Conservation (phyloP, 2,329 filamentous ascomycete species). For the Elsinoe ampelina region DNA sequence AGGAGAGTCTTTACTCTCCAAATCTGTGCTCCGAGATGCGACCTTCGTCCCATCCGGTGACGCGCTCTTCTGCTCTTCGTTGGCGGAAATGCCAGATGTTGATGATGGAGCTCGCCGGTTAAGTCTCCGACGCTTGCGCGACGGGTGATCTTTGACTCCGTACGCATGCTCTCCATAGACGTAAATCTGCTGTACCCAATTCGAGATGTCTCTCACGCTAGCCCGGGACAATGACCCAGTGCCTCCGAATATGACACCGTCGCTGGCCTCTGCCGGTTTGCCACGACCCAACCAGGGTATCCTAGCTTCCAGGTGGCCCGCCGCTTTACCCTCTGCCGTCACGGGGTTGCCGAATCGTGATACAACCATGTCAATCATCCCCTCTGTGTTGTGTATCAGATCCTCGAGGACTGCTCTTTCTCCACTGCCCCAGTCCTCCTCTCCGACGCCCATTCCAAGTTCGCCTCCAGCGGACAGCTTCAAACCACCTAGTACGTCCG, state of each 20-base stretch:
- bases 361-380: conserved; percentile 78
- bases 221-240: conserved; percentile 61
- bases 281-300: conserved; percentile 66
- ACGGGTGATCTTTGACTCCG: conserved; percentile 71
- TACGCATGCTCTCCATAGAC: conserved; percentile 76
- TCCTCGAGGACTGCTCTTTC: conserved; percentile 89
- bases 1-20: neutral
- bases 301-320: conserved; percentile 18
- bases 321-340: conserved; percentile 18
- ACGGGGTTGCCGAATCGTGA: conserved; percentile 66
- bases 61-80: neutral
- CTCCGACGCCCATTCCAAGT: conserved; percentile 85
- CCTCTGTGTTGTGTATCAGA: conserved; percentile 68
- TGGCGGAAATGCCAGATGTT: conserved; percentile 23
- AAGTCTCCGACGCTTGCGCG: conserved; percentile 49
- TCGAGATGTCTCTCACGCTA: conserved; percentile 62
- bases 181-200: conserved; percentile 86
- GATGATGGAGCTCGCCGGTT: conserved; percentile 32
- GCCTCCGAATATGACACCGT: conserved; percentile 81
- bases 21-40: neutral
- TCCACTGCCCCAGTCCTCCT: conserved; percentile 88
- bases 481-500: conserved; percentile 69
- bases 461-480: conserved; percentile 87
- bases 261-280: conserved; percentile 56
- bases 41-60: no score